A percentile compares a stretch with the other conserved stretches of the same genome.
Evolutionary conservation across 306 rosid species (phyloP).

Genomic region (Cucurbita pepo): DNA sequence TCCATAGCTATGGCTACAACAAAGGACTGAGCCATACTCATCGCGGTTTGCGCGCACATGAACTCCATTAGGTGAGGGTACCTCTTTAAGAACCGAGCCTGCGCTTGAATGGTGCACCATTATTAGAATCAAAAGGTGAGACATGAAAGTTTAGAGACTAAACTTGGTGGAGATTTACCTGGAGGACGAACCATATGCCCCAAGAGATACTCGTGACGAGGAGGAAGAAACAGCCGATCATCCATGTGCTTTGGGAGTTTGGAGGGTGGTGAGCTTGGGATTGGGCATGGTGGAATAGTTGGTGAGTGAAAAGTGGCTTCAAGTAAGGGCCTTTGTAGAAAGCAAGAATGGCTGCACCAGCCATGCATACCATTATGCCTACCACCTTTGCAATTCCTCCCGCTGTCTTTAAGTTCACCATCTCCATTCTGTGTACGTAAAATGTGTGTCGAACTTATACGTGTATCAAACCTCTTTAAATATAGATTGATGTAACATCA

Average conservation of each 20-base stretch:
- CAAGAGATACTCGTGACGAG: slow-evolving; percentile 19
- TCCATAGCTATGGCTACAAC: slow-evolving; percentile 47
- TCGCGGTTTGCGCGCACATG: slow-evolving; percentile 49
- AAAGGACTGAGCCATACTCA: slow-evolving; percentile 52
- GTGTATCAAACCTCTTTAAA: no score
- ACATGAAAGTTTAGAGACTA: neutral
- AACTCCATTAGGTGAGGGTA: slow-evolving; percentile 67
- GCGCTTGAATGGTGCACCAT: neutral
- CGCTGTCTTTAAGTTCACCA: slow-evolving; percentile 22
- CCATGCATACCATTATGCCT: slow-evolving; percentile 31
- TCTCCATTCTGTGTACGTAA: slow-evolving; percentile 30
- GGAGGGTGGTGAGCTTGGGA: neutral
- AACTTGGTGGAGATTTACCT: neutral
- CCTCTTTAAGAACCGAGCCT: slow-evolving; percentile 43
- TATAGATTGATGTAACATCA: no score
- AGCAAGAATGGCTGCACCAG: slow-evolving; percentile 39
- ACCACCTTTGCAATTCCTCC: slow-evolving; percentile 35
- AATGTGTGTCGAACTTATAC: neutral
- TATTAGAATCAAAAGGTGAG: no score
- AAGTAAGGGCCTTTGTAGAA: slow-evolving; percentile 43
- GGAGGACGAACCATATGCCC: slow-evolving; percentile 29
- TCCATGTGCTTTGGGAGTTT: slow-evolving; percentile 21
- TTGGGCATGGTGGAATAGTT: neutral
- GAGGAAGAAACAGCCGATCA: slow-evolving; percentile 33
- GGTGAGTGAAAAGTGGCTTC: slow-evolving; percentile 11